Percentiles rank a stretch among this genome's conserved stretches.
Evolutionary conservation across 108 stramenopile genomes (phyloP).

Genomic region (Hondaea fermentalgiana): DNA sequence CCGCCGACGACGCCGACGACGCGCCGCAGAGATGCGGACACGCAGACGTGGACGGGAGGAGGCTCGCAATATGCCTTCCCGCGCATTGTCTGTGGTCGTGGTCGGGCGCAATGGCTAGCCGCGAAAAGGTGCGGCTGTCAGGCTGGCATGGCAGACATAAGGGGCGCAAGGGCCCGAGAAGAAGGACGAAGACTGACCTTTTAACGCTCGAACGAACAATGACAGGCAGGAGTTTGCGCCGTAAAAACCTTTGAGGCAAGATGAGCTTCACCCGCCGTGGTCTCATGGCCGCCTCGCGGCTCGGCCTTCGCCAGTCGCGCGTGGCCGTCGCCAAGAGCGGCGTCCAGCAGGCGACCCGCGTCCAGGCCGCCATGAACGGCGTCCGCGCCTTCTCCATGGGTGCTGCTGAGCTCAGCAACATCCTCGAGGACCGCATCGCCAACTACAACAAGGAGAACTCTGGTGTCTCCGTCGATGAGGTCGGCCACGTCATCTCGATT

Average conservation of each 20-base stretch:
- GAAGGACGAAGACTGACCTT: no score
- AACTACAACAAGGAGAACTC: conserved; percentile 15
- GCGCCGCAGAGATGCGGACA: no score
- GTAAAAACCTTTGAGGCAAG: not conserved
- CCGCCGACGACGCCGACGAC: no score
- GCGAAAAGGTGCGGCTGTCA: no score
- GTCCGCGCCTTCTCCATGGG: not conserved
- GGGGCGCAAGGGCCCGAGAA: no score
- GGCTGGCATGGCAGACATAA: no score
- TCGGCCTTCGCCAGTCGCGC: not conserved
- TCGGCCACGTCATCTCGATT: conserved; percentile 94
- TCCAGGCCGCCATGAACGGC: not conserved
- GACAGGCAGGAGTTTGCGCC: not conserved
- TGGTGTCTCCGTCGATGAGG: conserved; percentile 50
- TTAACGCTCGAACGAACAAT: no score
- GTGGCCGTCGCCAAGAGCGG: not conserved
- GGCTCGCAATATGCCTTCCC: no score
- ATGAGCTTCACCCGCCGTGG: conserved; percentile 4
- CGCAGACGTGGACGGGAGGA: no score
- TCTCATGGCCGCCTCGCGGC: not conserved
- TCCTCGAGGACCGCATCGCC: conserved; percentile 12
- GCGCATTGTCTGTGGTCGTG: no score
- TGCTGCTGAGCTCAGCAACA: conserved; percentile 8
- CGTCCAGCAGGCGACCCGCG: not conserved
- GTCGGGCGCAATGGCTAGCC: no score